Base-by-base conservation (phyloP, 2,329 filamentous ascomycete species). In the Colletotrichum plurivorum region DNA sequence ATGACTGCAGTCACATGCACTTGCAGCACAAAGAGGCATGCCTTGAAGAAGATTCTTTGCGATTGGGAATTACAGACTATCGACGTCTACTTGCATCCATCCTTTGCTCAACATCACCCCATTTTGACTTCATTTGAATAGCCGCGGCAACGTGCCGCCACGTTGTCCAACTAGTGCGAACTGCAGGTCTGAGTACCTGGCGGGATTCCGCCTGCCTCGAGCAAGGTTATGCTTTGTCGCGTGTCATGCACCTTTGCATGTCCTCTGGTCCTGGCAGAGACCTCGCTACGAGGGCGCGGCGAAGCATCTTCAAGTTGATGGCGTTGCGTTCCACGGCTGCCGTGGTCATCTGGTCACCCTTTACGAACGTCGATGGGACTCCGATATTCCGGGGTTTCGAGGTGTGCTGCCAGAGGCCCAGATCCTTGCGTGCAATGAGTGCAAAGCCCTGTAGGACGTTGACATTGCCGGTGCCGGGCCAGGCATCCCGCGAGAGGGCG, bases 71-170 rank as follows among this genome's bases (percentile, higher is more conserved):
- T 36, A 36, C 8, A 36, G 8, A 36, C 10, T 10, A 36, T 36
- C 31, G 31, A 36, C 41, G 41, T 43, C 41, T 48, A 15, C 16
- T n/a, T n/a, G 13, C 16, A 15, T 15, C 41, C 41, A 13, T 43
- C 41, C 13, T 43, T 36, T 36, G 31, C 10, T 9, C 31, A 43
- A 15, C 41, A 43, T 43, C 41, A 43, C 41, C 41, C 41, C 41
- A 43, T 43, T 43, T 43, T 43, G 41, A 43, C 41, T 43, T n/a
- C 41, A 43, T 15, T 43, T 43, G 10, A 41, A 41, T 48, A 53
- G 53, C 53, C 20, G 39, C 54, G 49, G 31, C 61, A 53, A 31
- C 15, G 31, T 59, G 60, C 22, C 36, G 22, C 36, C 18, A 49
- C 46, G 31, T 36, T 36, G 31, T 12, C 18, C 5, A 22, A 25